These are phyloP conservation scores for Lagenaria siceraria DNA, from an alignment of 306 rosid species.

Conservation along the genomic window DNA sequence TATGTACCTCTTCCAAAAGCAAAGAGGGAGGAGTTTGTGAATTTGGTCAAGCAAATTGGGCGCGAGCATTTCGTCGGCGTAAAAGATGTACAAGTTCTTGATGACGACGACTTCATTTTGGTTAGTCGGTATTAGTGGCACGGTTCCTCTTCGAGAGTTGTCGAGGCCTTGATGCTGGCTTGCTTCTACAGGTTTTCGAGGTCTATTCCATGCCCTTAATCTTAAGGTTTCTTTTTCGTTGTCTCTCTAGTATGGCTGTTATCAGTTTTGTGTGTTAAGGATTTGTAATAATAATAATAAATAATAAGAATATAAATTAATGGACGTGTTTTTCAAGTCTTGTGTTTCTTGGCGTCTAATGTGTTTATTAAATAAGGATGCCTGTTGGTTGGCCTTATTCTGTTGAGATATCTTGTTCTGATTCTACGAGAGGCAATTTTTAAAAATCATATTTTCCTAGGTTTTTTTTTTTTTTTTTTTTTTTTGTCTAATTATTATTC, in stretches of 20 bases:
- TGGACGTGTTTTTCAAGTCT: neutral
- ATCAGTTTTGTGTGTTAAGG: neutral
- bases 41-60: conserved; percentile 63
- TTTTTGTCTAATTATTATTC: too few species aligned
- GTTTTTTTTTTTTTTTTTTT: too few species aligned
- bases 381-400: neutral
- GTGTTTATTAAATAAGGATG: neutral
- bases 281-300: neutral
- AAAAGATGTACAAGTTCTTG: conserved; percentile 59
- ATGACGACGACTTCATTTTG: conserved; percentile 46
- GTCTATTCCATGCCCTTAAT: neutral
- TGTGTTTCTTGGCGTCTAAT: neutral
- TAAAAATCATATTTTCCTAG: too few species aligned
- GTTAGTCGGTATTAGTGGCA: conserved; percentile 42
- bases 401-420: neutral
- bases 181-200: neutral
- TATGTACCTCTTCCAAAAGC: conserved; percentile 75
- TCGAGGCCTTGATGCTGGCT: neutral
- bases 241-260: neutral
- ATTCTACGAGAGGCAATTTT: neutral
- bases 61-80: conserved; percentile 75
- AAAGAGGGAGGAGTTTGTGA: conserved; percentile 61
- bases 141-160: neutral
- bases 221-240: neutral
- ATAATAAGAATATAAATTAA: neutral